phyloP scores from a whole-genome alignment of 257 asterid species.

The Rehmannia glutinosa region DNA sequence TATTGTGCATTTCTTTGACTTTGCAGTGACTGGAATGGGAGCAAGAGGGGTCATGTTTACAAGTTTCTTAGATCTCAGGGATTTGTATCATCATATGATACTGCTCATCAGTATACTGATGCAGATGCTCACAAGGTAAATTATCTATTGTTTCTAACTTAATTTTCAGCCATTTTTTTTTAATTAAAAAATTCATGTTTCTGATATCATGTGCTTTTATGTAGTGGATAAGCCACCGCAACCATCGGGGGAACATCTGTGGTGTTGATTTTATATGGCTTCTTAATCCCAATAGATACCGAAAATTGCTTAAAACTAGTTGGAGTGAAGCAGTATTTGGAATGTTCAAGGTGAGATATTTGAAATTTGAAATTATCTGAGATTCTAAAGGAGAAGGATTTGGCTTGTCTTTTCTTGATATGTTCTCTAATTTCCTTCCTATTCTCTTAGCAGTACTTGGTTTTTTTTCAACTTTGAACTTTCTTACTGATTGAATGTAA shows the following conservation, averaged over 20 bases:
- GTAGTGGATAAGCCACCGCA: constrained; percentile 98
- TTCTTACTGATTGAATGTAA: no score
- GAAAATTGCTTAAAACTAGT: constrained; percentile 84
- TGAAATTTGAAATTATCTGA: neutral
- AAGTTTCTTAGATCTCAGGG: constrained; percentile 97
- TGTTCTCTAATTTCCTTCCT: no score
- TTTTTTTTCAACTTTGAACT: no score
- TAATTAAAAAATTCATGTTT: constrained; percentile 9
- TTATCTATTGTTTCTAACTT: neutral
- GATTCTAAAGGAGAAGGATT: neutral
- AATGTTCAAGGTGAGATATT: constrained; percentile 78
- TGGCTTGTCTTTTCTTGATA: neutral
- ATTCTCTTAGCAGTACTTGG: no score
- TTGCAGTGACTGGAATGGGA: constrained; percentile 93
- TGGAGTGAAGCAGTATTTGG: constrained; percentile 97
- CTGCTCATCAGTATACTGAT: constrained; percentile 96
- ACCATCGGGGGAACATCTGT: constrained; percentile 97
- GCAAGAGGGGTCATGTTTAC: constrained; percentile 92
- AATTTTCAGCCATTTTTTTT: neutral
- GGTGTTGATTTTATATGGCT: constrained; percentile 99
- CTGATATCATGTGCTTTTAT: constrained; percentile 20
- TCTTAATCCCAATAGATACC: constrained; percentile 83
- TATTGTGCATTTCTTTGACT: constrained; percentile 8
- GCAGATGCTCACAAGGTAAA: constrained; percentile 94
- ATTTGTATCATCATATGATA: constrained; percentile 89